Percentiles rank a stretch among this genome's conserved stretches.
These are phyloP conservation scores for Aureobasidium leucospermi DNA, from an alignment of 2,329 filamentous ascomycete species.

Conservation along the genomic window DNA sequence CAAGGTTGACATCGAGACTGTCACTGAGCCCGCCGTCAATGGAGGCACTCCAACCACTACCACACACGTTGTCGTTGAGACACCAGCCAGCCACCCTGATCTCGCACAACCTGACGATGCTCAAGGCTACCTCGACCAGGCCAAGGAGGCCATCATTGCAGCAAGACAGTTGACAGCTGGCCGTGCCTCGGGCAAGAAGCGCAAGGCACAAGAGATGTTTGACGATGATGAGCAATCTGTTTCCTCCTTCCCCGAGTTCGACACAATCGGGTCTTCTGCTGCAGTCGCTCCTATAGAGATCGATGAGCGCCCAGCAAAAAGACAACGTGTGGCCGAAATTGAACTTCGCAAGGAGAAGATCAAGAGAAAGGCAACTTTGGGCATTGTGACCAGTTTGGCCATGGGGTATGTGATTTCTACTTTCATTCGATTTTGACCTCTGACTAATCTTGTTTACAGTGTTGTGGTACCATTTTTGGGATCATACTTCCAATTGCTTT, in stretches of 20 bases:
- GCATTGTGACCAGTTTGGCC: constrained; percentile 77
- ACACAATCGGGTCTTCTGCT: not conserved
- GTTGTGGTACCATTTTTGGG: not conserved
- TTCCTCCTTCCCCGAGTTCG: constrained; percentile 24
- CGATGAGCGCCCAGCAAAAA: constrained; percentile 56
- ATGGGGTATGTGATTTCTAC: constrained; percentile 66
- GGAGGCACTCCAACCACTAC: constrained; percentile 60
- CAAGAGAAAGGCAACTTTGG: constrained; percentile 75
- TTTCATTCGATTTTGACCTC: no score
- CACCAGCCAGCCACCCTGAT: constrained; percentile 60
- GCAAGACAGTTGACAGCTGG: constrained; percentile 45
- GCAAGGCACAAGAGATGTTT: constrained; percentile 66
- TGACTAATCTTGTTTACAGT: not conserved
- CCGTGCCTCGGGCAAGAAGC: constrained; percentile 44
- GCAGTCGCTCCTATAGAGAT: constrained; percentile 33
- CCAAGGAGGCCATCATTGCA: constrained; percentile 79
- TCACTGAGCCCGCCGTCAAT: constrained; percentile 42
- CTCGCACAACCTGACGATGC: constrained; percentile 71
- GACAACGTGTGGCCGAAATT: constrained; percentile 65
- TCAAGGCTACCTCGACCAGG: constrained; percentile 74
- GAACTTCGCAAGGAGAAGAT: constrained; percentile 81
- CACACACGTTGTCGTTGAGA: constrained; percentile 67
- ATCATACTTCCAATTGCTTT: not conserved
- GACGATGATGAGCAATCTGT: constrained; percentile 44
- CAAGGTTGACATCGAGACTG: constrained; percentile 63